Percentiles rank a stretch among this genome's conserved stretches.
phyloP scores from a whole-genome alignment of 768 basidiomycete genomes.

The Peribolospora baueri region DNA sequence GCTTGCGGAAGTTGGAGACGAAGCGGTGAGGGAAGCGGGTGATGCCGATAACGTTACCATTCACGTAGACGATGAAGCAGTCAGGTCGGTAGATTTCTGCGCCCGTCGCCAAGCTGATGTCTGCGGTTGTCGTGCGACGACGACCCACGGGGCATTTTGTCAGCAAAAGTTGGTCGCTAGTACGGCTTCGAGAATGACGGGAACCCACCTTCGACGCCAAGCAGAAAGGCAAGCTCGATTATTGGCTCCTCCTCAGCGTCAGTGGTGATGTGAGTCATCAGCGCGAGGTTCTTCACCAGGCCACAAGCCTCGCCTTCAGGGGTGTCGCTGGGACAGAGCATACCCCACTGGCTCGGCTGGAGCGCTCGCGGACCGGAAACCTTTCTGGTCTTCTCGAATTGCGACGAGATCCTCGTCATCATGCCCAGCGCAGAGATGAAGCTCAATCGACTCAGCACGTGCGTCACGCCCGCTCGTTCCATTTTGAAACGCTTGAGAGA shows the following conservation, averaged over 20 bases:
- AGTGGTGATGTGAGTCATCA: slow-evolving; percentile 99
- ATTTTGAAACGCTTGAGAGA: slow-evolving; percentile 97
- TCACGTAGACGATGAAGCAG: slow-evolving; percentile 86
- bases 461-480: slow-evolving; percentile 91
- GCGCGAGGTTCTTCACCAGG: slow-evolving; percentile 86
- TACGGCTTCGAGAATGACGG: too few relatives aligned
- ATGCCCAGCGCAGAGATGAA: slow-evolving; percentile 96
- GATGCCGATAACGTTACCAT: slow-evolving; percentile 82
- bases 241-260: slow-evolving; percentile 94
- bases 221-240: slow-evolving; percentile 62
- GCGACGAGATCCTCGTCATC: slow-evolving; percentile 98
- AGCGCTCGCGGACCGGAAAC: slow-evolving; percentile 90
- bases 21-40: slow-evolving; percentile 66
- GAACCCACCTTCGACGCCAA: slow-evolving; percentile 75
- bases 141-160: not conserved
- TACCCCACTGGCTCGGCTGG: slow-evolving; percentile 97
- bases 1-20: slow-evolving; percentile 68
- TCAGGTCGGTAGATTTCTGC: slow-evolving; percentile 84
- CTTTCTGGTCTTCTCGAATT: slow-evolving; percentile 98
- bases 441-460: slow-evolving; percentile 78
- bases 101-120: slow-evolving; percentile 75
- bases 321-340: slow-evolving; percentile 92
- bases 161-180: not conserved
- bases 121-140: slow-evolving; percentile 20
- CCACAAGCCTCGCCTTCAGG: slow-evolving; percentile 99